Evolutionary conservation across 2,329 filamentous ascomycete genomes (phyloP).

Genomic region (Botrytis medusae): DNA sequence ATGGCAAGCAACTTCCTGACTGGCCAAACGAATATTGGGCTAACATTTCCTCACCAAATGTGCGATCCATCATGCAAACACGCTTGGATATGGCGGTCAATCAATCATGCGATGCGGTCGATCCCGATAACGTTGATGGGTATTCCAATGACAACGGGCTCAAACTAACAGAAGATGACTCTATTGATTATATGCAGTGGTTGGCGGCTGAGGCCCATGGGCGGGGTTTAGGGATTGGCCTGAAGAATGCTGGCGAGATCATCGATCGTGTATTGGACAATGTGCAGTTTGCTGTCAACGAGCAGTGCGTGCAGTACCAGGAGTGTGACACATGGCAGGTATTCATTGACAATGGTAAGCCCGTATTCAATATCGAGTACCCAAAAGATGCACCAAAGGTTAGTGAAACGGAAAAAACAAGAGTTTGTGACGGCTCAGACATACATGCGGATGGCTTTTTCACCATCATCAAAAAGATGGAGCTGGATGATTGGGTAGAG

Average conservation of each 20-base stretch:
- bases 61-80: conserved; percentile 62
- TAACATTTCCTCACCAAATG: conserved; percentile 54
- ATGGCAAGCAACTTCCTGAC: conserved; percentile 57
- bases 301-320: conserved; percentile 63
- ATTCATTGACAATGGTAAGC: conserved; percentile 62
- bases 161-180: conserved; percentile 54
- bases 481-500: conserved; percentile 28
- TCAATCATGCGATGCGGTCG: conserved; percentile 67
- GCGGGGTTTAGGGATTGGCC: conserved; percentile 59
- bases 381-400: conserved; percentile 43
- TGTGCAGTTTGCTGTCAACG: conserved; percentile 44
- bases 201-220: conserved; percentile 55
- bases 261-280: conserved; percentile 21
- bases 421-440: conserved; percentile 19
- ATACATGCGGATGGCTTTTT: conserved; percentile 22
- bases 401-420: background rate
- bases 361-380: conserved; percentile 74
- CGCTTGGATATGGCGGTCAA: conserved; percentile 57
- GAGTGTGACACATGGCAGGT: conserved; percentile 59
- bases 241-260: conserved; percentile 68
- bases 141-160: conserved; percentile 64
- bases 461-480: conserved; percentile 26
- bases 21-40: conserved; percentile 70
- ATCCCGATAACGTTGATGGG: conserved; percentile 69
- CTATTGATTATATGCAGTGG: conserved; percentile 60